Evolutionary conservation across 139 green algal genomes (phyloP).

Genomic region (Klebsormidium nitens): DNA sequence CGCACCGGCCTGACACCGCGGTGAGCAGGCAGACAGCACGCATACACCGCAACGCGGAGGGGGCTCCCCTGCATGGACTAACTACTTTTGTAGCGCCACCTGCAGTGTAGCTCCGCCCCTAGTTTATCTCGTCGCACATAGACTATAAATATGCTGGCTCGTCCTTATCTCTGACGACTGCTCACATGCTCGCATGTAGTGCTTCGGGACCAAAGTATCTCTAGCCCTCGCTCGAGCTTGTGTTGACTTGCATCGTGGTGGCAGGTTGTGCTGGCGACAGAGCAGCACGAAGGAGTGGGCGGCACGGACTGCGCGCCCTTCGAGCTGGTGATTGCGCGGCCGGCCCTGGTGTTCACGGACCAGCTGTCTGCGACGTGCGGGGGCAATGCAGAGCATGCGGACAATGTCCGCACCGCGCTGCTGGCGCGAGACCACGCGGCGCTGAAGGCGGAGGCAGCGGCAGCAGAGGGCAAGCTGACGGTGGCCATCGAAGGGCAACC

Average conservation of each 20-base stretch:
- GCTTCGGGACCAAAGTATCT: not conserved
- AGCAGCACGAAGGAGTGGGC: not conserved
- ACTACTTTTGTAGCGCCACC: not conserved
- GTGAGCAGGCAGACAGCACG: too few species aligned
- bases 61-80: too few species aligned
- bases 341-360: slow-evolving; percentile 5
- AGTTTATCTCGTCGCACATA: slow-evolving; percentile 2
- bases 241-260: not conserved
- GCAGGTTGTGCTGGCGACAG: slow-evolving; percentile 6
- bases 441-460: not conserved
- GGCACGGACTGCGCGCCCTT: slow-evolving; percentile 12
- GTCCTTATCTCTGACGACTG: not conserved
- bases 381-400: not conserved
- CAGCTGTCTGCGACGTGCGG: not conserved
- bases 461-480: not conserved
- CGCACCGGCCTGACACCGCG: slow-evolving; percentile 4
- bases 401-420: not conserved
- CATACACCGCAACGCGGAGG: too few species aligned
- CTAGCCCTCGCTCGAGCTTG: not conserved
- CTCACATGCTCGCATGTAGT: not conserved
- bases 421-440: slow-evolving; percentile 15
- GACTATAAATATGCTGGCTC: not conserved
- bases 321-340: not conserved
- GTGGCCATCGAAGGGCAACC: slow-evolving; percentile 8
- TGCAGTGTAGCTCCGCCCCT: slow-evolving; percentile 15